Percentiles rank a stretch among this genome's conserved stretches.
Evolutionary conservation across 768 basidiomycete species (phyloP).

Genomic region (Tricholoma matsutake): DNA sequence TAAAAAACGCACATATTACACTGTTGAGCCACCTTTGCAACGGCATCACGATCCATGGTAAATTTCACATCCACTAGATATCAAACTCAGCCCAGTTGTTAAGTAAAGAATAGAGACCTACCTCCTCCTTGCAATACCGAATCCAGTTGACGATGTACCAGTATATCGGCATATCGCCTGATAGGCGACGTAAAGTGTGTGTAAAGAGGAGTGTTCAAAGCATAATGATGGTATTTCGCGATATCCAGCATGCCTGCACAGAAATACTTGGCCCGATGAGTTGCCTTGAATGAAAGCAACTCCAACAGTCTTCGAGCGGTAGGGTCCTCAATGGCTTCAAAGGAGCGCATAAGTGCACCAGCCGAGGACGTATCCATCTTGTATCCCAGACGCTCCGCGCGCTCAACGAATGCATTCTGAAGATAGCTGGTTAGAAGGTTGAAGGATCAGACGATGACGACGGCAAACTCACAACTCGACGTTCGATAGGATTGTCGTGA

Average conservation of each 20-base stretch:
- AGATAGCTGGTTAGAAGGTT: slow-evolving; percentile 12
- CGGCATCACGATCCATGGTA: slow-evolving; percentile 95
- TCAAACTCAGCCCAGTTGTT: slow-evolving; percentile 6
- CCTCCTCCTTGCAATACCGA: slow-evolving; percentile 74
- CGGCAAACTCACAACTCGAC: slow-evolving; percentile 66
- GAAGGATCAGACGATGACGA: not conserved
- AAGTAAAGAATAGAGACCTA: slow-evolving; percentile 28
- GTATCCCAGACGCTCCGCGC: slow-evolving; percentile 82
- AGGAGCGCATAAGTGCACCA: slow-evolving; percentile 80
- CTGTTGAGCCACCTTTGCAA: slow-evolving; percentile 96
- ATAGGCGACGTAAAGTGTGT: slow-evolving; percentile 94
- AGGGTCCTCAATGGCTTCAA: slow-evolving; percentile 70
- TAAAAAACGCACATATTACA: slow-evolving; percentile 79
- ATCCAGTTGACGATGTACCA: slow-evolving; percentile 96
- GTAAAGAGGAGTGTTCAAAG: slow-evolving; percentile 87
- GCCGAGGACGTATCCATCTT: slow-evolving; percentile 77
- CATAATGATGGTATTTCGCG: slow-evolving; percentile 94
- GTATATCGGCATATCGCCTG: slow-evolving; percentile 87
- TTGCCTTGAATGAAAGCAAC: slow-evolving; percentile 85
- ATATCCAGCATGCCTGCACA: slow-evolving; percentile 99
- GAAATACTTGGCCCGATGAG: slow-evolving; percentile 95
- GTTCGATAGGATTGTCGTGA: slow-evolving; percentile 89
- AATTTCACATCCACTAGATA: slow-evolving; percentile 76
- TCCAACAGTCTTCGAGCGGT: slow-evolving; percentile 78
- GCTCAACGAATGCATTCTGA: slow-evolving; percentile 73